phyloP scores from a whole-genome alignment of 1,284 basidiomycete species.

The Rhodotorula sp. region DNA sequence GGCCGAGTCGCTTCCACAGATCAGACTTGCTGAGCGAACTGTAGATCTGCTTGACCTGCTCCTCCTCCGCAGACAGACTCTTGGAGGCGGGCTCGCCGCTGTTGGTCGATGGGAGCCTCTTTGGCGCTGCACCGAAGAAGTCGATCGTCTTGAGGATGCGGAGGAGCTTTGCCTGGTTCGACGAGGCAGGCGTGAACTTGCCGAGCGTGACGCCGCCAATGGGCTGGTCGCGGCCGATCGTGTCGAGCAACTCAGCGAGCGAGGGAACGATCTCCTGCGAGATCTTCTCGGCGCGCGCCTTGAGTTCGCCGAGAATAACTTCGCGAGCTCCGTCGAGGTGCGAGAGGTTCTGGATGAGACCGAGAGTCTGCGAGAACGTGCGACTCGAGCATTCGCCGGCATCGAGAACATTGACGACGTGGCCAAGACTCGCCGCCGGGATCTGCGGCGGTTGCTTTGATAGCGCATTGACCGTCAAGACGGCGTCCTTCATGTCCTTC shows the following conservation, averaged over 20 bases:
- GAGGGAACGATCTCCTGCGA: constrained; percentile 70
- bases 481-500: constrained; percentile 14
- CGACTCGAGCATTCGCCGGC: constrained; percentile 90
- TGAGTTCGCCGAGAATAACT: constrained; percentile 80
- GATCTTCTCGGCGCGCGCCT: constrained; percentile 77
- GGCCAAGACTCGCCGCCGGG: constrained; percentile 71
- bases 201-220: constrained; percentile 64
- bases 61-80: constrained; percentile 57
- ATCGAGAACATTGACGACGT: constrained; percentile 91
- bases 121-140: constrained; percentile 75
- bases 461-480: constrained; percentile 33
- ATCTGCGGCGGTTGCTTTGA: constrained; percentile 69
- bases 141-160: constrained; percentile 93
- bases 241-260: constrained; percentile 68
- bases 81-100: constrained; percentile 53
- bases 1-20: constrained; percentile 80
- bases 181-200: constrained; percentile 87
- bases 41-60: constrained; percentile 77
- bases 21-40: constrained; percentile 80
- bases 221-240: constrained; percentile 60
- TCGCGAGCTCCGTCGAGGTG: constrained; percentile 80
- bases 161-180: constrained; percentile 86
- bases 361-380: constrained; percentile 85
- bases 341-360: constrained; percentile 84
- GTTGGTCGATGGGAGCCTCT: constrained; percentile 11